These are phyloP conservation scores for Hygrocybe punicea DNA, from an alignment of 768 basidiomycete species.

Conservation along the genomic window DNA sequence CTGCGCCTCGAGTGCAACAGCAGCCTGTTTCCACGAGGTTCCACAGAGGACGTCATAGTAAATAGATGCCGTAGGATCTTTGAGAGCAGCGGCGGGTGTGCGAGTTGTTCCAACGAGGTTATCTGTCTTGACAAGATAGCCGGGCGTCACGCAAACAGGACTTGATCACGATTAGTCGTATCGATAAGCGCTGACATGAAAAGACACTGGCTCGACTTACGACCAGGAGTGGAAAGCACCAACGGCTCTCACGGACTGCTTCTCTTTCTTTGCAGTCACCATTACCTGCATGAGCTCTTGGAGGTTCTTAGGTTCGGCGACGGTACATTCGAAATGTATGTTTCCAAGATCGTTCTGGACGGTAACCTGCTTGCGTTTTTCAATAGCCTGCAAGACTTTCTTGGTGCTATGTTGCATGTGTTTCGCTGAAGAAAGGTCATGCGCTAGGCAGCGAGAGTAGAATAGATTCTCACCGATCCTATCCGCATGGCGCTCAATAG, in stretches of 20 bases:
- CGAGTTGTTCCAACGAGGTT: not conserved
- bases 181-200: not conserved
- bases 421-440: not conserved
- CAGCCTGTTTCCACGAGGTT: not conserved
- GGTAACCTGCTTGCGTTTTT: not conserved
- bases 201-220: not conserved
- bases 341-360: constrained; percentile 1
- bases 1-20: not conserved
- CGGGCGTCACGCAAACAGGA: not conserved
- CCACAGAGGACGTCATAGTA: constrained; percentile 3
- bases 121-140: constrained; percentile 1
- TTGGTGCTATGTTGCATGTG: not conserved
- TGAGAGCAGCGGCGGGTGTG: not conserved
- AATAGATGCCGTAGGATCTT: not conserved
- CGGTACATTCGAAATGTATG: not conserved
- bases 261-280: constrained; percentile 1
- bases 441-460: not conserved
- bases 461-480: not conserved
- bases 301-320: not conserved
- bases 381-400: not conserved
- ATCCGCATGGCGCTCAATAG: not conserved
- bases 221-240: constrained; percentile 1
- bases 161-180: not conserved
- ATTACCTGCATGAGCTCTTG: not conserved
- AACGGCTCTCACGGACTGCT: not conserved